Base-by-base conservation (phyloP, 345 rosid species). In the Citrus reticulata region DNA sequence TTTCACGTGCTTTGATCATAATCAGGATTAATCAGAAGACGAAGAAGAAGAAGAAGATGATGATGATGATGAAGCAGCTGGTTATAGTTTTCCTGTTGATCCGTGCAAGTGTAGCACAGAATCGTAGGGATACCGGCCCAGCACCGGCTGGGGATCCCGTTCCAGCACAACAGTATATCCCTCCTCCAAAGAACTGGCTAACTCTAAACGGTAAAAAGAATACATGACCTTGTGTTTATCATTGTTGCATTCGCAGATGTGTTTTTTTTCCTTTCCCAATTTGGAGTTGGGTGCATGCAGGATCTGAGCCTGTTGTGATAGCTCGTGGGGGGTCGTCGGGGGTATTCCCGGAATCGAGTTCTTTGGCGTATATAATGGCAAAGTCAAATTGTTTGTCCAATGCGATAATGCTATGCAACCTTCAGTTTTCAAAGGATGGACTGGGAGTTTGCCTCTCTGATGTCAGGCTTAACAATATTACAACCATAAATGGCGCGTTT, bases 321-420 rank as follows among this genome's bases (percentile, higher is more conserved):
- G 98, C 97, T 0, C 91, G 95, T 2, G 99, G 97, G 0, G 98
- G 99, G 25, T 90, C 91, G 77, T 88, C 98, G 0, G 97, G 99
- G 68, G 68, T 91, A 16, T 90, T 91, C 76, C 99, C 99, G 0
- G 95, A 92, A 78, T 91, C 94, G 0, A 85, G 90, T n/a, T 42
- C 68, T 34, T 73, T 67, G 19, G 97, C 97, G 1, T 83, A 75
- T 9, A 81, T 81, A 51, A 79, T 89, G 85, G 89, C 88, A 9
- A 16, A 76, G 10, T 35, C 81, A 0, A 58, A 85, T 2, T 84
- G 87, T 79, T 16, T 82, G 1, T 55, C 86, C 1, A 84, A 80
- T 1, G 68, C 87, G 74, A 82, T 88, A 64, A 3, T 93, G 81
- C 80, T 84, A 60, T 93, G 99, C 85, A 90, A 83, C 81, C 85